phyloP scores from a whole-genome alignment of 2,329 filamentous ascomycete species.

The Simplicillium sp. region DNA sequence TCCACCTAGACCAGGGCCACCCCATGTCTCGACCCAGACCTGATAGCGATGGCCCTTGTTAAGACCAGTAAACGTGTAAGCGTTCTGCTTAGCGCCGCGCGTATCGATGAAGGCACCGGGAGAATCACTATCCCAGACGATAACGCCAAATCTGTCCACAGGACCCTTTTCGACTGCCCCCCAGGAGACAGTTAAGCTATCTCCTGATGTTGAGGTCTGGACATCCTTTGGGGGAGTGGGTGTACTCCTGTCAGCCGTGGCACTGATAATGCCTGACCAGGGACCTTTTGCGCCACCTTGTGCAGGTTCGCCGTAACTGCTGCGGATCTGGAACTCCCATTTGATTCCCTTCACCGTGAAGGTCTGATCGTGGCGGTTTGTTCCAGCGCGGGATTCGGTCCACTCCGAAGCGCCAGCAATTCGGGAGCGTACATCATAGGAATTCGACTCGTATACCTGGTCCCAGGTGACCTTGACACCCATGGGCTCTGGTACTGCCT shows the following conservation, averaged over 20 bases:
- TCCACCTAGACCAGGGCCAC: background rate
- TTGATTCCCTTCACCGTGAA: background rate
- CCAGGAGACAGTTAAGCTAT: background rate
- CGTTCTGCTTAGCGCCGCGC: background rate
- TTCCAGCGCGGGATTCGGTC: slow-evolving; percentile 1
- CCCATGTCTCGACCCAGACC: slow-evolving; percentile 2
- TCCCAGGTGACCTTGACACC: slow-evolving; percentile 3
- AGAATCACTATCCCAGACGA: slow-evolving; percentile 1
- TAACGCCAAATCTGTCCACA: slow-evolving; percentile 1
- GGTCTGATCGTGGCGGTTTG: slow-evolving; percentile 1
- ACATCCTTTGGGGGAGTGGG: background rate
- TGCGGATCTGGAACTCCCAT: slow-evolving; percentile 3
- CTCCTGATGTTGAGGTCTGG: background rate
- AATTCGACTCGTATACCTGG: background rate
- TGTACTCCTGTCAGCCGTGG: background rate
- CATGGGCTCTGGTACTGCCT: background rate
- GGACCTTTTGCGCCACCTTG: too few species aligned
- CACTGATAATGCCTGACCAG: background rate
- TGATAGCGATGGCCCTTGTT: background rate
- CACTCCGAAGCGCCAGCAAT: background rate
- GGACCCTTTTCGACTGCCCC: background rate
- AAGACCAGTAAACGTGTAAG: background rate
- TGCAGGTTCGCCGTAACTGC: slow-evolving; percentile 2
- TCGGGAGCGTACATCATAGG: slow-evolving; percentile 1
- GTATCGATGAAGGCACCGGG: slow-evolving; percentile 1